Conservation (phyloP, 2,329 filamentous ascomycete genomes). For the Chaetomium olivaceum region DNA sequence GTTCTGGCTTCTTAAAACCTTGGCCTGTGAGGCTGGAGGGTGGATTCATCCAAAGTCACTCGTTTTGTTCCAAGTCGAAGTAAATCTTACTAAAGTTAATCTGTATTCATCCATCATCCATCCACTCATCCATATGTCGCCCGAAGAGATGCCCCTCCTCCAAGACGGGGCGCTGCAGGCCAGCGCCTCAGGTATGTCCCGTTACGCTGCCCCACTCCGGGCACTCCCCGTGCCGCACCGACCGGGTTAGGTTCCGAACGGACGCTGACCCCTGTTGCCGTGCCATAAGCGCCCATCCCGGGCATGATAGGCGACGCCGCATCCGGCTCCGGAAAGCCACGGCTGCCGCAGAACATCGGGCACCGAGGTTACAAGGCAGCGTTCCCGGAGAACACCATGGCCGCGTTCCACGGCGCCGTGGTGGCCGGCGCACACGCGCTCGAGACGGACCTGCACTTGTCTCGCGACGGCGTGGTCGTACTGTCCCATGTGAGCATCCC, state of each 20-base stretch:
- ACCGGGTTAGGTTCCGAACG: neutral
- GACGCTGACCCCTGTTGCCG: constrained; percentile 1
- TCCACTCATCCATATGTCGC: constrained; percentile 13
- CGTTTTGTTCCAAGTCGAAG: neutral
- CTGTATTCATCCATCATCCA: too few relatives aligned
- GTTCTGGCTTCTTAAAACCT: neutral
- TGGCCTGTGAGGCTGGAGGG: neutral
- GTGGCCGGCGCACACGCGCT: constrained; percentile 75
- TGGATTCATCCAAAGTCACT: neutral
- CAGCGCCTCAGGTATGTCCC: neutral
- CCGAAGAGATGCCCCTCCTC: constrained; percentile 20
- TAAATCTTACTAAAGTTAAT: neutral
- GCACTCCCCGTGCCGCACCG: neutral
- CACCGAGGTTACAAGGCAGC: constrained; percentile 77
- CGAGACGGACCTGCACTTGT: constrained; percentile 85
- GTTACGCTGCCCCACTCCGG: neutral
- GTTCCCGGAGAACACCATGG: constrained; percentile 84
- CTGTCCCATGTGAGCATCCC: constrained; percentile 71
- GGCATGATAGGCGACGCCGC: neutral
- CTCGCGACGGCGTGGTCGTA: constrained; percentile 80
- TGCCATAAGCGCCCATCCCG: neutral
- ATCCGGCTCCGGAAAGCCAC: constrained; percentile 29
- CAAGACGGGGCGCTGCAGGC: neutral
- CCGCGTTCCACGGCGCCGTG: constrained; percentile 72
- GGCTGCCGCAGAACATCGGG: constrained; percentile 70